Conservation (phyloP, 805 yeast species). For the Ogataea pilisensis region DNA sequence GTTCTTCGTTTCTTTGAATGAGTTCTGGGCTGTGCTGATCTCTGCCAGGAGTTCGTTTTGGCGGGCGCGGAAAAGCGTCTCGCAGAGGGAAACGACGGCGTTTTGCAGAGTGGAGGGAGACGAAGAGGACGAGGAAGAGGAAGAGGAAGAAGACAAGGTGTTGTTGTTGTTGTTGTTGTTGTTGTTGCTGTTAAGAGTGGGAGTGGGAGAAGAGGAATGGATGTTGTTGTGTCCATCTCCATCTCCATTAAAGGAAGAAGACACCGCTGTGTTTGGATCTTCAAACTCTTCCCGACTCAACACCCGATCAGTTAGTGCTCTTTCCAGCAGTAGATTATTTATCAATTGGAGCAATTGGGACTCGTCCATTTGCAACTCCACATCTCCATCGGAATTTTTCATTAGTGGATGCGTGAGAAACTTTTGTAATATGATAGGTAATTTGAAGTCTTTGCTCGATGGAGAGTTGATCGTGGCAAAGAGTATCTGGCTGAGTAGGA, state of each 20-base stretch:
- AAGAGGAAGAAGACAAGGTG: too few species aligned
- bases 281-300: too few species aligned
- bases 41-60: neutral
- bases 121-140: too few species aligned
- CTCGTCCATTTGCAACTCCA: slow-evolving; percentile 3
- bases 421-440: slow-evolving; percentile 10
- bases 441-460: slow-evolving; percentile 10
- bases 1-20: neutral
- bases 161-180: neutral
- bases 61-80: neutral
- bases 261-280: too few species aligned
- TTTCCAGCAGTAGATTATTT: slow-evolving; percentile 18
- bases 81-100: neutral
- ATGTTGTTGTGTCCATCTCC: neutral
- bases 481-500: slow-evolving; percentile 29
- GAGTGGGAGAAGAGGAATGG: neutral
- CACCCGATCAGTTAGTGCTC: too few species aligned
- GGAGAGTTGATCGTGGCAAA: slow-evolving; percentile 17
- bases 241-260: too few species aligned
- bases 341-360: slow-evolving; percentile 17
- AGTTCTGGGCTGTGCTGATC: neutral
- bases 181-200: neutral
- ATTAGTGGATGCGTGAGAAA: slow-evolving; percentile 26
- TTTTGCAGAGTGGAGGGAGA: neutral
- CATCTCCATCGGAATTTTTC: slow-evolving; percentile 3